Percentiles rank a stretch among this genome's conserved stretches.
These are phyloP conservation scores for Cladosporium colombiae DNA, from an alignment of 2,329 filamentous ascomycete genomes.

Conservation along the genomic window DNA sequence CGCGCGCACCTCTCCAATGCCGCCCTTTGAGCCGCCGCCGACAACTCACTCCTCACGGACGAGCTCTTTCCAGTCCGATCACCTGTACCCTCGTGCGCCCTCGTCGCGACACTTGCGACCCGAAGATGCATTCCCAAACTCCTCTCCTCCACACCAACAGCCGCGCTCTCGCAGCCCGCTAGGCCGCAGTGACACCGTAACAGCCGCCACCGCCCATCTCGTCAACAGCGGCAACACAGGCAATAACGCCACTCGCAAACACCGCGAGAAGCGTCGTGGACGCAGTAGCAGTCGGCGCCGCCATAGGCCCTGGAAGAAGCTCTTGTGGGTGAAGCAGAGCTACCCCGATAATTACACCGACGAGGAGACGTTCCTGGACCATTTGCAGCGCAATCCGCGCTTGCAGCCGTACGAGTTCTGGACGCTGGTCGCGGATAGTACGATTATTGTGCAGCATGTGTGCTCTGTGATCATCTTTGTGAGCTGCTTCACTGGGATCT, in stretches of 20 bases:
- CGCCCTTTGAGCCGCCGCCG: conserved; percentile 22
- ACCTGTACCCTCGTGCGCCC: conserved; percentile 9
- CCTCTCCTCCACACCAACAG: conserved; percentile 59
- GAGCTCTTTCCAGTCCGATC: conserved; percentile 25
- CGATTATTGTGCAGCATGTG: conserved; percentile 95
- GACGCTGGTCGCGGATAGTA: conserved; percentile 91
- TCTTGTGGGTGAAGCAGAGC: conserved; percentile 96
- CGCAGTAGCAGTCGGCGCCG: conserved; percentile 67
- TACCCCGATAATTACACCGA: conserved; percentile 99
- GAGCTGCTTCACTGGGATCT: conserved; percentile 89
- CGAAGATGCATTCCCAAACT: conserved; percentile 74
- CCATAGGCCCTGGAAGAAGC: conserved; percentile 72
- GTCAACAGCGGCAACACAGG: conserved; percentile 15
- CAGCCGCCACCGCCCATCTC: conserved; percentile 20
- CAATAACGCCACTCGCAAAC: conserved; percentile 30
- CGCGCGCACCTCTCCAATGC: conserved; percentile 17
- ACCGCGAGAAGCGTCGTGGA: conserved; percentile 54
- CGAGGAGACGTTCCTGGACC: conserved; percentile 92
- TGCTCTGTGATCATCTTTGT: conserved; percentile 93
- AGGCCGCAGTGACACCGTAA: conserved; percentile 35
- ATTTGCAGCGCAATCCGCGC: conserved; percentile 89
- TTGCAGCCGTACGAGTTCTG: conserved; percentile 97
- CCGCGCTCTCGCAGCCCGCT: conserved; percentile 32
- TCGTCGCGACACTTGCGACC: conserved; percentile 64
- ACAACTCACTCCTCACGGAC: conserved; percentile 26